A percentile compares a stretch with the other conserved stretches of the same genome.
Evolutionary conservation across 108 stramenopile species (phyloP).

Genomic region (Licmophora abbreviata): DNA sequence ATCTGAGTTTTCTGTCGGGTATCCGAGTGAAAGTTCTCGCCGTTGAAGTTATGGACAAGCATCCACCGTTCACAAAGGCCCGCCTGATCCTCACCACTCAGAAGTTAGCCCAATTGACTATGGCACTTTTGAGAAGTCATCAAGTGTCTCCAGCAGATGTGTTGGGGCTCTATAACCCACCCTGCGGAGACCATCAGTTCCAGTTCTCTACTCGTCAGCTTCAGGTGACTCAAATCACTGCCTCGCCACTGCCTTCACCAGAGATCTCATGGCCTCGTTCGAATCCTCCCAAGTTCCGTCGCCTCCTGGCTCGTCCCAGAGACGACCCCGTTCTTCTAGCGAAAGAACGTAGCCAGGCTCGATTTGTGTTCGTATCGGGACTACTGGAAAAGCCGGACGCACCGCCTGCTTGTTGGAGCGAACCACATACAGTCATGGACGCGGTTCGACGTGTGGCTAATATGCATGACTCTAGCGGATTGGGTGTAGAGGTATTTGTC

Average conservation of each 20-base stretch:
- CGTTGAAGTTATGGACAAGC: constrained; percentile 18
- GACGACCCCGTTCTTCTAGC: constrained; percentile 17
- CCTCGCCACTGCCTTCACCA: constrained; percentile 15
- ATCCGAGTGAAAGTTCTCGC: constrained; percentile 1
- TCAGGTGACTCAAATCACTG: constrained; percentile 46
- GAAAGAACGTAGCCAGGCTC: constrained; percentile 31
- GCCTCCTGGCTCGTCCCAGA: constrained; percentile 23
- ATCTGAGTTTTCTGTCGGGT: constrained; percentile 9
- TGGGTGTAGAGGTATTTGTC: constrained; percentile 40
- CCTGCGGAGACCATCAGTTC: not conserved
- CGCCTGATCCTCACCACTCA: constrained; percentile 28
- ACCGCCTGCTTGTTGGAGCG: not conserved
- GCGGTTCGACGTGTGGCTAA: constrained; percentile 31
- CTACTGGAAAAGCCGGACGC: constrained; percentile 7
- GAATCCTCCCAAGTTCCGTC: constrained; percentile 77
- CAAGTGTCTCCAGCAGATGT: constrained; percentile 17
- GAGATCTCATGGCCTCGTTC: constrained; percentile 45
- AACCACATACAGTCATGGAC: constrained; percentile 12
- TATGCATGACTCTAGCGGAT: constrained; percentile 30
- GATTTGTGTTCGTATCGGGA: constrained; percentile 66
- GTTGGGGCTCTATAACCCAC: too few relatives aligned
- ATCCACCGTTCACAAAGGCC: constrained; percentile 32
- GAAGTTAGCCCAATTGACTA: constrained; percentile 13
- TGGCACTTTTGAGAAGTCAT: constrained; percentile 12
- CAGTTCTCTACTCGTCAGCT: constrained; percentile 29